These are phyloP conservation scores for Fraxinus paxiana DNA, from an alignment of 305 asterid genomes.

Conservation along the genomic window DNA sequence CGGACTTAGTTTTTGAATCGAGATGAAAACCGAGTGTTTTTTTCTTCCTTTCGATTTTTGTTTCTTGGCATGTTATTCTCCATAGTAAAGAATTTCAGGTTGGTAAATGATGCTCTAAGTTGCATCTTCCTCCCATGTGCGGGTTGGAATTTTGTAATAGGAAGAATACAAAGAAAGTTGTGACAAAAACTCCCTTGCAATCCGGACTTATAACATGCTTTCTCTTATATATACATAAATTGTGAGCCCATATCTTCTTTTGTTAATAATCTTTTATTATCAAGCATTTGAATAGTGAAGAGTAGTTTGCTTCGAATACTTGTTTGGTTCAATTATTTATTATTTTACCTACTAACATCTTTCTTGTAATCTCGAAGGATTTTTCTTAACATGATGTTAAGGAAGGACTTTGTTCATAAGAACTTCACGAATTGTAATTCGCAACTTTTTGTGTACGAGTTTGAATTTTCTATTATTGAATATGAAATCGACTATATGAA, in stretches of 20 bases:
- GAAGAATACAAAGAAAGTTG: background rate
- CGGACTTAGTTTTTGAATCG: background rate
- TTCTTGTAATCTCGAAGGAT: background rate
- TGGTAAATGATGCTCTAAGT: constrained; percentile 1
- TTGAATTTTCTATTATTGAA: background rate
- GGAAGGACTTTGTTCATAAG: background rate
- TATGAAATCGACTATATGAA: background rate
- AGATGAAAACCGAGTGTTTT: background rate
- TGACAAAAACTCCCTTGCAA: constrained; percentile 1
- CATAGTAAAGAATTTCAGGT: background rate
- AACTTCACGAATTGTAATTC: background rate
- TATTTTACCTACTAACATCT: background rate
- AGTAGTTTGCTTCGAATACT: background rate
- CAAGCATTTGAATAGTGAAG: background rate
- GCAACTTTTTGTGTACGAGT: background rate
- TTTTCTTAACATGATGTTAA: background rate
- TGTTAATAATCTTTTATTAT: background rate
- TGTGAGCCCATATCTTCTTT: background rate
- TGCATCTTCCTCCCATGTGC: constrained; percentile 10
- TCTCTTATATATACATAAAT: background rate
- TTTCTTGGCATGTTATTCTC: background rate
- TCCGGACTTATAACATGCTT: background rate
- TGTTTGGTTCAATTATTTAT: background rate
- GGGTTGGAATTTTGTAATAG: background rate
- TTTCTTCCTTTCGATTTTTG: background rate